Percentiles rank a stretch among this genome's conserved stretches.
Evolutionary conservation across 495 filamentous ascomycete genomes (phyloP).

Genomic region (Monascus purpureus): DNA sequence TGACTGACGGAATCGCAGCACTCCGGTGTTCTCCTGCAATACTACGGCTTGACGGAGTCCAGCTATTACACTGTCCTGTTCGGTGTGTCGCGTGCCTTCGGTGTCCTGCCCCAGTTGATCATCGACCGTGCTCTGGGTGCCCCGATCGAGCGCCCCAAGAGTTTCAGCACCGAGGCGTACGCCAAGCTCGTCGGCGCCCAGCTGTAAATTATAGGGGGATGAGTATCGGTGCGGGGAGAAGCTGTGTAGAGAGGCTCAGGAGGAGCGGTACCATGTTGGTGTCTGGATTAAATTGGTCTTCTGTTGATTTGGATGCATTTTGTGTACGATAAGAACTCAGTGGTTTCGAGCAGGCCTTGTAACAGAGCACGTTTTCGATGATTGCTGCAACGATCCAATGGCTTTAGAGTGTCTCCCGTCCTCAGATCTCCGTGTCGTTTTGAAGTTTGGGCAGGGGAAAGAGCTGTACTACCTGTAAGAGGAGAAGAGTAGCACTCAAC

Average conservation of each 20-base stretch:
- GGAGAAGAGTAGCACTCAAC: too few species aligned
- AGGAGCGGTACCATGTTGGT: too few species aligned
- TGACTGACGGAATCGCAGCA: slow-evolving; percentile 37
- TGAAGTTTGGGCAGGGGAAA: too few species aligned
- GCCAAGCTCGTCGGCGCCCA: slow-evolving; percentile 85
- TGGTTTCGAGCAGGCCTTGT: slow-evolving; percentile 34
- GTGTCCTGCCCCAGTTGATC: slow-evolving; percentile 97
- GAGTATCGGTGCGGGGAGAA: slow-evolving; percentile 2
- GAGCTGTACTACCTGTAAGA: too few species aligned
- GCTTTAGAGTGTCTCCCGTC: too few species aligned
- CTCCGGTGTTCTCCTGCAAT: slow-evolving; percentile 96
- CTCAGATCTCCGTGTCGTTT: too few species aligned
- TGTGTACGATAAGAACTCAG: slow-evolving; percentile 36
- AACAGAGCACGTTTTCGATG: too few species aligned
- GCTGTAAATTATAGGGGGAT: slow-evolving; percentile 47
- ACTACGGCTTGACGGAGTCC: slow-evolving; percentile 96
- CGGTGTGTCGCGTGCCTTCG: slow-evolving; percentile 93
- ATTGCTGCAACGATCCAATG: too few species aligned
- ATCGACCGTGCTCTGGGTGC: slow-evolving; percentile 92
- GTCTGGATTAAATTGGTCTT: too few species aligned
- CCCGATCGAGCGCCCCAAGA: slow-evolving; percentile 68
- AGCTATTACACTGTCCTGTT: slow-evolving; percentile 99
- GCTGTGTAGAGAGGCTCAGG: background rate
- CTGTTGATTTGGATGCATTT: too few species aligned
- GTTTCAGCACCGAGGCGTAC: slow-evolving; percentile 92